phyloP scores from a whole-genome alignment of 139 green algal species.

The Eudorina sp. region DNA sequence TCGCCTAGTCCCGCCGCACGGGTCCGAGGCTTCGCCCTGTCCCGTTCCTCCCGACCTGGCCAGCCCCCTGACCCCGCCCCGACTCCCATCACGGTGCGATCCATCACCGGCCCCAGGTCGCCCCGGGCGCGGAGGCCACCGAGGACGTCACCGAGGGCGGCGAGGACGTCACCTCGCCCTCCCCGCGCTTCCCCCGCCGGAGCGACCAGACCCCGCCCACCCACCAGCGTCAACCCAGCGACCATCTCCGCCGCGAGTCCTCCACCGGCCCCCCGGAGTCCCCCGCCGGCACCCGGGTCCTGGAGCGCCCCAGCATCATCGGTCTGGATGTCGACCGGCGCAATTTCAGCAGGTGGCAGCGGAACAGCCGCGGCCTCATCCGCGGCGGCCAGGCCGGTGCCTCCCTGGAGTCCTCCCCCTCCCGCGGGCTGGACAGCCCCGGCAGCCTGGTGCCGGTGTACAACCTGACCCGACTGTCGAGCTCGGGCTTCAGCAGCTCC shows the following conservation, averaged over 20 bases:
- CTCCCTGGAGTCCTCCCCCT: neutral
- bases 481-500: neutral
- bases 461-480: neutral
- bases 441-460: neutral
- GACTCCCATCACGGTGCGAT: too few species aligned
- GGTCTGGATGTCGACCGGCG: slow-evolving; percentile 8
- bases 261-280: neutral
- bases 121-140: neutral
- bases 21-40: too few species aligned
- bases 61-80: too few species aligned
- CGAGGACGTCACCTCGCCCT: neutral
- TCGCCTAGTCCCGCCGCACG: too few species aligned
- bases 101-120: neutral
- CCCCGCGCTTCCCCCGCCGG: neutral
- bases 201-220: neutral
- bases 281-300: neutral
- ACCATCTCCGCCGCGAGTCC: neutral
- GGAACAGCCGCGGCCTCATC: neutral
- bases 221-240: neutral
- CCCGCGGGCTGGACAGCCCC: neutral
- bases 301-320: neutral
- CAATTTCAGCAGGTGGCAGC: neutral
- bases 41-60: too few species aligned
- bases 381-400: neutral
- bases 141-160: neutral